Conservation (phyloP, 768 basidiomycete genomes). For the Hygrocybe coccinea region DNA sequence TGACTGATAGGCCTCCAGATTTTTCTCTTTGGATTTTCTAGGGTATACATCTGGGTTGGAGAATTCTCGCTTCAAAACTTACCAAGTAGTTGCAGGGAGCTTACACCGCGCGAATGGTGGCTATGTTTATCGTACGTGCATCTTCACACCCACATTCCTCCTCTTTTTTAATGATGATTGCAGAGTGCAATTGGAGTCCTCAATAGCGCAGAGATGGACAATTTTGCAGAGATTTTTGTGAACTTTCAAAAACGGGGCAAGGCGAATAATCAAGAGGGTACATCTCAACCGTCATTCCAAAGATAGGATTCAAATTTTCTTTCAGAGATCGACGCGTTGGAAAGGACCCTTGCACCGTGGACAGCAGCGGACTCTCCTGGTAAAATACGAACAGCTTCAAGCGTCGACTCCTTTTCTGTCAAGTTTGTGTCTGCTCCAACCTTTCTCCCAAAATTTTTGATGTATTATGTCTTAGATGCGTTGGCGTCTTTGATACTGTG, state of each 20-base stretch:
- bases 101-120: constrained; percentile 72
- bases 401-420: constrained; percentile 49
- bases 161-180: neutral
- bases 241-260: constrained; percentile 60
- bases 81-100: constrained; percentile 47
- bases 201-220: constrained; percentile 66
- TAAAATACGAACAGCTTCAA: constrained; percentile 45
- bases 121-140: constrained; percentile 55
- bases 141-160: neutral
- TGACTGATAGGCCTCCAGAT: constrained; percentile 38
- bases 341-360: constrained; percentile 50
- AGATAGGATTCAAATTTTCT: neutral
- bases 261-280: constrained; percentile 43
- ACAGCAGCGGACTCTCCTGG: constrained; percentile 48
- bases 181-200: constrained; percentile 71
- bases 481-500: constrained; percentile 79
- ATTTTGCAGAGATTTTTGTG: constrained; percentile 61
- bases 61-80: neutral
- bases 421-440: constrained; percentile 41
- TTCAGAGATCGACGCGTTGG: constrained; percentile 35
- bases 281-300: neutral
- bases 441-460: neutral
- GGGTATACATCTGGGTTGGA: constrained; percentile 26
- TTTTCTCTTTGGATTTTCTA: constrained; percentile 73
- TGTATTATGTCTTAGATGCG: constrained; percentile 37